Base-by-base conservation (phyloP, 257 asterid genomes). In the Gentiana straminea region DNA sequence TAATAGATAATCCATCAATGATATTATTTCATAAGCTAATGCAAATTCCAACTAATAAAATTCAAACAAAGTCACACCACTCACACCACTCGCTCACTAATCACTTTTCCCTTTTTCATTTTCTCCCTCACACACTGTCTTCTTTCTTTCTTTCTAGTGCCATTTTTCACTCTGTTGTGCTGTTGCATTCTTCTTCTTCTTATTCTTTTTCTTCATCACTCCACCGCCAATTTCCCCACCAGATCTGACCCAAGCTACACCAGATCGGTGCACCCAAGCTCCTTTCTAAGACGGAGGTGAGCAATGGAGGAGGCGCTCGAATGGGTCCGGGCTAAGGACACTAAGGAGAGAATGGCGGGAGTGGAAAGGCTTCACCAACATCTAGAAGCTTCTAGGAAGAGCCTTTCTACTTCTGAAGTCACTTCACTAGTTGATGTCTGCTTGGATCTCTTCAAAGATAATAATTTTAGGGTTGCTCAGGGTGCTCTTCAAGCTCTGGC, bases 331-430 rank as follows among this genome's bases (percentile, higher is more conserved):
- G 94, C 94, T 6, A 92, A 92, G 86, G 98, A 92, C 79, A 92
- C 98, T 36, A 92, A 92, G 80, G 95, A 92, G 81, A 79, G 98
- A 71, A 92, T 92, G 98, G 97, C 99, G 1, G 99, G 94, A 15
- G 95, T 88, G 52, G 99, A 92, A 79, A 84, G 84, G 59, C 94
- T 92, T 65, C 88, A 88, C 76, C 86, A 92, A 62, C 91, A 81
- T 34, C 91, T 92, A 52, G 99, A 92, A 83, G 81, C 94, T 63
- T 85, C 94, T 48, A 74, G 93, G 50, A 88, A 79, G 85, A 73
- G 70, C 2, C 62, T 88, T 32, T 73, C 94, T 36, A 61, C 94
- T 8, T 70, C 99, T 48, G 99, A 92, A 58, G 97, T 86, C 54
- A 72, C 94, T 70, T 85, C 94, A 13, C 88, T 92, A 3, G 93